Conservation (phyloP, 768 basidiomycete genomes). For the Termitomyces sp. region DNA sequence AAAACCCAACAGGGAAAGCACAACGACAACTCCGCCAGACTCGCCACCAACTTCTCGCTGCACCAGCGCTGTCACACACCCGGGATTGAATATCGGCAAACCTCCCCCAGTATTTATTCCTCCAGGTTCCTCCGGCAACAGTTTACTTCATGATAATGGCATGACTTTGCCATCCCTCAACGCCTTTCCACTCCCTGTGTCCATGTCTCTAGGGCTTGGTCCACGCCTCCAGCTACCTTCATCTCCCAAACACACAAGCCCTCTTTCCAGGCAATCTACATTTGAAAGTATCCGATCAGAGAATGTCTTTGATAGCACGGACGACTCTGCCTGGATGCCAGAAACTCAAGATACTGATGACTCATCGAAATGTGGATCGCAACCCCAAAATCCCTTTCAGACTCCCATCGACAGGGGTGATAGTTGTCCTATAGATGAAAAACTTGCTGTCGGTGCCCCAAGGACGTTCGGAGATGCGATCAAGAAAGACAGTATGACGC, state of each 20-base stretch:
- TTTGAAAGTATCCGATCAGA: slow-evolving; percentile 51
- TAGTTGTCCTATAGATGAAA: slow-evolving; percentile 75
- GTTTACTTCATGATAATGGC: slow-evolving; percentile 23
- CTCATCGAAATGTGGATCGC: slow-evolving; percentile 32
- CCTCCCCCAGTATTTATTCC: slow-evolving; percentile 49
- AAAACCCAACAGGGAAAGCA: slow-evolving; percentile 29
- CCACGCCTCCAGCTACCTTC: slow-evolving; percentile 26
- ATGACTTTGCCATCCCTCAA: slow-evolving; percentile 31
- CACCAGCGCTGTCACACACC: slow-evolving; percentile 28
- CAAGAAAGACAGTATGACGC: slow-evolving; percentile 71
- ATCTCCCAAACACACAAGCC: slow-evolving; percentile 23
- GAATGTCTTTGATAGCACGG: slow-evolving; percentile 44
- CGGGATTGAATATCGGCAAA: slow-evolving; percentile 60
- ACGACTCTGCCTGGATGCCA: slow-evolving; percentile 51
- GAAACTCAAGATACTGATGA: slow-evolving; percentile 60
- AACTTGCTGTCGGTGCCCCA: slow-evolving; percentile 47
- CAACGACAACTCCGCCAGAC: slow-evolving; percentile 54
- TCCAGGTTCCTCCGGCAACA: slow-evolving; percentile 23
- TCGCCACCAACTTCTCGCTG: slow-evolving; percentile 45
- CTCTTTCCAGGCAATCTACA: slow-evolving; percentile 51
- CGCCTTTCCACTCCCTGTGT: slow-evolving; percentile 39
- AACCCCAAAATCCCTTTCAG: slow-evolving; percentile 27
- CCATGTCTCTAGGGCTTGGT: slow-evolving; percentile 43
- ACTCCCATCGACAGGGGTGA: slow-evolving; percentile 55
- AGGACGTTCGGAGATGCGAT: slow-evolving; percentile 59